Base-by-base conservation (phyloP, 495 filamentous ascomycete species). In the Hypoxylon cercidicola region DNA sequence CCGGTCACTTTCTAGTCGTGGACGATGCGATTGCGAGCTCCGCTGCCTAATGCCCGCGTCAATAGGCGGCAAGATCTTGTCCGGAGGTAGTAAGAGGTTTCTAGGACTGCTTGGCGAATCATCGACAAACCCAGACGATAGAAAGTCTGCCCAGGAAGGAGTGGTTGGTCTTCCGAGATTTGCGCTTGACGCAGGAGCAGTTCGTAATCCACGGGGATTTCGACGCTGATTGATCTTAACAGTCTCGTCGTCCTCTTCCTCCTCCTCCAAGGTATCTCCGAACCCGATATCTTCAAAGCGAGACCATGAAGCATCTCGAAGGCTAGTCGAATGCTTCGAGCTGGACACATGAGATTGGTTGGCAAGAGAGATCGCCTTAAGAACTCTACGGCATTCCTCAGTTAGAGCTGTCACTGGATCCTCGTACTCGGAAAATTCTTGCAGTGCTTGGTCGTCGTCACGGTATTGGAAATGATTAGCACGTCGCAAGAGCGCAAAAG, bases 201-300 rank as follows among this genome's bases (percentile, higher is more conserved):
- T 84, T 47, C 84, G 79, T 46, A 93, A 63, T 1, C 82, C 79
- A 72, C 40, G 75, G 69, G 47, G 55, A 35, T 59, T 63, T 64
- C 62, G 47, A 71, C 74, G 25, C 53, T 73, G 60, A 59, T 51
- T 59, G 68, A 75, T 61, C 73, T 66, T 67, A 43, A 63, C 64
- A 16, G 73, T 68, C 7, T 88, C 87, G 12, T 89, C 88, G 8
- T 89, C 87, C 34, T 85, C 77, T 11, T 89, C 86, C 8, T 87
- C 83, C 34, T 90, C 89, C 49, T 90, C 88, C n/a, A 92, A 81
- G 0, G 90, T 72, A 53, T 87, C 89, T 7, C 90, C 86, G 62
- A 99, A 99, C 3, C 95, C 95, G 67, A 97, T 85, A 75, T 98
- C 95, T 72, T 97, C 92, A 69, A 99, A 99, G 47, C 92, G 86